These are phyloP conservation scores for Cenchrus fungigraminus DNA, from an alignment of 176 grass and related monocot genomes.

Conservation along the genomic window DNA sequence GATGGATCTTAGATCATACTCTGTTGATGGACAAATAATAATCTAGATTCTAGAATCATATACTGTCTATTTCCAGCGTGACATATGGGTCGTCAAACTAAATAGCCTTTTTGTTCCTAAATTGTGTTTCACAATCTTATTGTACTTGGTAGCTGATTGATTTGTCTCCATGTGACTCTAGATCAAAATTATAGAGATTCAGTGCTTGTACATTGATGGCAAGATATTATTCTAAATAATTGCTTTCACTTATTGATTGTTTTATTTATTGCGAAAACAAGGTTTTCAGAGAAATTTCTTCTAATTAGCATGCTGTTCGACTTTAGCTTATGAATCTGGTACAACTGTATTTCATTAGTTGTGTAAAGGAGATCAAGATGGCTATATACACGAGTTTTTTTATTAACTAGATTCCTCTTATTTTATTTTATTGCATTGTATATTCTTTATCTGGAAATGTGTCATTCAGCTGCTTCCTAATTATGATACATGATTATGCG, in stretches of 20 bases:
- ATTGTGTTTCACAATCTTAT: background rate
- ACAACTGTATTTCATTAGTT: background rate
- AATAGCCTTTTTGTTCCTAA: background rate
- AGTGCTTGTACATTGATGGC: background rate
- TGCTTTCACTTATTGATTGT: constrained; percentile 3
- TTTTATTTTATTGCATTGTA: constrained; percentile 4
- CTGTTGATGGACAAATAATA: constrained; percentile 26
- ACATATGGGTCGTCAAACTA: background rate
- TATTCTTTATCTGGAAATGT: background rate
- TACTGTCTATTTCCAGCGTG: background rate
- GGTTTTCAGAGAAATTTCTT: background rate
- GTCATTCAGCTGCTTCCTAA: constrained; percentile 5
- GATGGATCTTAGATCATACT: background rate
- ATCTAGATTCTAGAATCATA: constrained; percentile 21
- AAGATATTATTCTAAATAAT: background rate
- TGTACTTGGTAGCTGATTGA: background rate
- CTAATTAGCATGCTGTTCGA: background rate
- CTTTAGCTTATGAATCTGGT: background rate
- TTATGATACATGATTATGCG: background rate
- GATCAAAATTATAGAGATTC: background rate
- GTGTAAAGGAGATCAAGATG: background rate
- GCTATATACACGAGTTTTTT: background rate
- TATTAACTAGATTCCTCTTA: background rate
- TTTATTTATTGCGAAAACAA: background rate
- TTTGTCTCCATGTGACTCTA: background rate